phyloP scores from a whole-genome alignment of 352 stramenopile species.

The Peronospora belbahrii region DNA sequence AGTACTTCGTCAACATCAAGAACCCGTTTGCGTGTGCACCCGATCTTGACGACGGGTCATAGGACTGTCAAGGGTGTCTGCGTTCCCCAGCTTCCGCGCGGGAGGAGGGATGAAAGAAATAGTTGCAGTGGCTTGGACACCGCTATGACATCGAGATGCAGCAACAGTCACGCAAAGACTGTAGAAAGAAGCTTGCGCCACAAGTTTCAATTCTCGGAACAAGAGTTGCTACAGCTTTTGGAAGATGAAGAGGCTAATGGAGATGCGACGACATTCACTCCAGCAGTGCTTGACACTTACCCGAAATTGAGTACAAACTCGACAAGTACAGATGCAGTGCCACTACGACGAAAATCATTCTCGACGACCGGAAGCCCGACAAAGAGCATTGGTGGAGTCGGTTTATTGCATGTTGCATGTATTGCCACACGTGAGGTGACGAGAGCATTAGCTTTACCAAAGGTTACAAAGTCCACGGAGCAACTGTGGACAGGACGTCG shows the following conservation, averaged over 20 bases:
- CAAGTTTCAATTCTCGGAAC: slow-evolving; percentile 62
- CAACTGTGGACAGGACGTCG: slow-evolving; percentile 32
- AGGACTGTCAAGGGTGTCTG: slow-evolving; percentile 27
- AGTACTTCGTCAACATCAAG: neutral
- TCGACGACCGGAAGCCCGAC: slow-evolving; percentile 51
- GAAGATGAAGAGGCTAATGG: slow-evolving; percentile 18
- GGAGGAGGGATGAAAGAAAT: slow-evolving; percentile 5
- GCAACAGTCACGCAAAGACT: slow-evolving; percentile 1
- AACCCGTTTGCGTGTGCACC: slow-evolving; percentile 13
- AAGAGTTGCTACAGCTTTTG: slow-evolving; percentile 26
- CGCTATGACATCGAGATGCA: neutral
- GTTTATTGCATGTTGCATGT: neutral
- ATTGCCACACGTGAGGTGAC: neutral
- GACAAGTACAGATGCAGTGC: slow-evolving; percentile 32
- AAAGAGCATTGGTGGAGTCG: slow-evolving; percentile 25
- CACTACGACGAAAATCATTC: slow-evolving; percentile 56
- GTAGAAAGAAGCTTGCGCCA: slow-evolving; percentile 17
- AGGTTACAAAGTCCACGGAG: slow-evolving; percentile 2
- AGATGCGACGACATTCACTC: neutral
- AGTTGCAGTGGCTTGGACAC: slow-evolving; percentile 4
- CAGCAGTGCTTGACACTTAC: slow-evolving; percentile 7
- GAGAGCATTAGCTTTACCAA: slow-evolving; percentile 5
- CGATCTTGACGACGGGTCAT: slow-evolving; percentile 22
- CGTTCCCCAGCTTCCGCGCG: slow-evolving; percentile 35
- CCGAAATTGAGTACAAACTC: slow-evolving; percentile 28